Evolutionary conservation across 352 stramenopile genomes (phyloP), one percentile per base, ranked within the genome.

Genomic region (Globisporangium acanthophoron): DNA sequence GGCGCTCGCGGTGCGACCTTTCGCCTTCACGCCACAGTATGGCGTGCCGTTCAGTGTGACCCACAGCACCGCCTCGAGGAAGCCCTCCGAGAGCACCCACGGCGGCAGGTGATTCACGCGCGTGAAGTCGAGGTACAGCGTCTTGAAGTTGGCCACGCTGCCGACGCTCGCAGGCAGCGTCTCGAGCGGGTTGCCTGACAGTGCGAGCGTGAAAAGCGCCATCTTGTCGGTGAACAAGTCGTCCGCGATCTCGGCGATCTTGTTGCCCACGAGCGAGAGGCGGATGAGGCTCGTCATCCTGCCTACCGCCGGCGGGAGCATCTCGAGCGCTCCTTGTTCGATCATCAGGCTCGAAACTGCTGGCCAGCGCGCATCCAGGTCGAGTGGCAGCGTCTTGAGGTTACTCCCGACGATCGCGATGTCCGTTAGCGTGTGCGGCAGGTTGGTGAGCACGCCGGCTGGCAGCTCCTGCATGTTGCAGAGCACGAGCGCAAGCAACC

Each of bases 381-480:
- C 51, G n/a, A n/a, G 21, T 2, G 57, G 57, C 13, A 57, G 16
- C 27, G 39, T 15, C 48, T n/a, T 62, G 39, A 57, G 37, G 29
- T 62, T 62, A 50, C 49, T 64, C 41, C 31, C 43, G 21, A 58
- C 18, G 52, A 64, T 64, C 12, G 21, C 47, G 35, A 64, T 58
- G 15, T 64, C 40, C 29, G 46, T 52, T 24, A 64, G 50, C 29
- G 48, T 47, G 21, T 33, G 49, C 29, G 57, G 57, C 18, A 57
- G 49, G 39, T 57, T 29, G 20, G 29, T n/a, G 12, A 62, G 15
- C 1, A 62, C 5, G 3, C 57, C 57, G 4, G 55, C 18, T 1
- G 57, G 40, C 9, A 63, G 40, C 40, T 52, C 51, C 3, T 21
- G 53, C 57, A 63, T 58, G 29, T 58, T 63, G 40, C 29, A 52